Evolutionary conservation across 1,284 basidiomycete genomes (phyloP), one percentile per base, ranked within the genome.

Genomic region (Tylopilus sp.): DNA sequence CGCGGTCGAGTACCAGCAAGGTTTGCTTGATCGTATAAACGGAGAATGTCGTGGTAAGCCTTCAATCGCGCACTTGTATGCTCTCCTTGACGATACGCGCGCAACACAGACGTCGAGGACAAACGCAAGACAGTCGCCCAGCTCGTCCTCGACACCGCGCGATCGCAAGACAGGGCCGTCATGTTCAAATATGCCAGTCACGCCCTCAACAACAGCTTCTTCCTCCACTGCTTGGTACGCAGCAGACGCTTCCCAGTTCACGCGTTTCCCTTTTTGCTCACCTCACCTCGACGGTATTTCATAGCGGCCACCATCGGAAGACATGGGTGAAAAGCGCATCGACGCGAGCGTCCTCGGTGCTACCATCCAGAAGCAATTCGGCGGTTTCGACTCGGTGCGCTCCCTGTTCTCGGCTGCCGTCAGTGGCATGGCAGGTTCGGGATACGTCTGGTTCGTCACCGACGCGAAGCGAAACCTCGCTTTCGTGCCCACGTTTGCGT

Each of bases 161-260:
- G 71, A 28, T 75, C 84, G 46, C 79, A 81, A 35, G 74, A 77
- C 31, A 73, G 82, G 53, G 78, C 84, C 4, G 72, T 95, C 41
- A 83, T 84, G 31, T 98, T 95, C 73, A 97, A 92, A 72, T 93
- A 95, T 63, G 93, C 94, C 3, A 89, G 88, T 54, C 81, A 92
- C 45, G 92, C 96, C 11, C 74, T 97, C 55, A 99, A 99, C 74
- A 98, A 97, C 69, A 86, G 84, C 61, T 99, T 93, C 77, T 99
- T 98, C 77, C 78, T 99, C 25, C 81, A 89, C 59, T 77, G 77
- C 49, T 74, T 99, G 39, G 91, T 95, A 68, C 53, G 90, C 36
- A 15, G 12, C 11, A n/a, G 31, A 15, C 19, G 18, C 23, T 9
- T 7, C 13, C n/a, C 6, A 23, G 21, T 13, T 23, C 36, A 12